Conservation (phyloP, 306 rosid genomes). For the Inga oerstediana region DNA sequence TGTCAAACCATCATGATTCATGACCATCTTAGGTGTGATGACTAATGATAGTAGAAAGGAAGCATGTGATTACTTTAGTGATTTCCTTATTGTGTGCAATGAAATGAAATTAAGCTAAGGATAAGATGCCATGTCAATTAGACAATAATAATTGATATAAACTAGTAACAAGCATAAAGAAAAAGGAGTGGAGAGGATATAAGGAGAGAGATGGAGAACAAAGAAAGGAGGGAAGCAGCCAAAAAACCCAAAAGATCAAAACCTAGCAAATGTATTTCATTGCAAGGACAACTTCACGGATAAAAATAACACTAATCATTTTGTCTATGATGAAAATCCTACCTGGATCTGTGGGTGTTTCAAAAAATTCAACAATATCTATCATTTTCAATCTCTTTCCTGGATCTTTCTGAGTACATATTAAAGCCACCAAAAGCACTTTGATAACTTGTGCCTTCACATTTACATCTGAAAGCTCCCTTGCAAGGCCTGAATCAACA, state of each 20-base stretch:
- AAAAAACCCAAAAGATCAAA: neutral
- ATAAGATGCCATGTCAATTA: neutral
- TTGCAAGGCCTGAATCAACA: neutral
- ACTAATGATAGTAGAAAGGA: neutral
- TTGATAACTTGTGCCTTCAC: neutral
- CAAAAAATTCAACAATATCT: neutral
- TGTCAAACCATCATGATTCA: neutral
- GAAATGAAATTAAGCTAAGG: too few species aligned
- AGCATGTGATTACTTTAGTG: neutral
- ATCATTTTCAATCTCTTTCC: neutral
- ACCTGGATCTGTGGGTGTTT: neutral
- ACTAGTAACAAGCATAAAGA: neutral
- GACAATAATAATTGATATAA: neutral
- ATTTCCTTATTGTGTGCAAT: neutral
- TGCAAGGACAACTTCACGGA: neutral
- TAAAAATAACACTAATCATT: neutral
- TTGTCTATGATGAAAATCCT: neutral
- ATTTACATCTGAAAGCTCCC: neutral
- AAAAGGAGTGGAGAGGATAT: neutral
- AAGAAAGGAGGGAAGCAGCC: neutral
- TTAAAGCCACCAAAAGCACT: neutral
- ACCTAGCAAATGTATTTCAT: neutral
- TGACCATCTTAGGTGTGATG: neutral
- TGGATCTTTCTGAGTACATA: neutral
- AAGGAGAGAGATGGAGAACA: neutral